Evolutionary conservation across 148 eudicot genomes (phyloP).

Genomic region (Persicaria tinctoria): DNA sequence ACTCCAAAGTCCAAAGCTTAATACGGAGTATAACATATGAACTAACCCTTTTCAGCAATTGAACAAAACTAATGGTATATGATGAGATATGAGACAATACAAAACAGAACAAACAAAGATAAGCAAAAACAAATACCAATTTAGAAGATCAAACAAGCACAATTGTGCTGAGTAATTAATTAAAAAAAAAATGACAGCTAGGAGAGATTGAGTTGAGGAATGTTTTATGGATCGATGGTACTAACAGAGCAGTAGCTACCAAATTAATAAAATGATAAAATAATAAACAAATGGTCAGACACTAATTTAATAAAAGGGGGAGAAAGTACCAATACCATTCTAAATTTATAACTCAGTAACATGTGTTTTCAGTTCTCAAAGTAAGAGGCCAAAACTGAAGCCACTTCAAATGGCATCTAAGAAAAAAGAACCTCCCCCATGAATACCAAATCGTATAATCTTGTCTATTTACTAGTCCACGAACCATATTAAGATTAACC

Average conservation of each 20-base stretch:
- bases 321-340: not conserved
- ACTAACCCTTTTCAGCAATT: not conserved
- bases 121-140: not conserved
- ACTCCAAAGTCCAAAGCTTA: not conserved
- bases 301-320: not conserved
- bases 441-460: not conserved
- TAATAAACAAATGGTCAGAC: not conserved
- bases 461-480: no score
- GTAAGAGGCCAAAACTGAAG: not conserved
- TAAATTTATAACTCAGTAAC: not conserved
- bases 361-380: slow-evolving; percentile 1
- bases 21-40: not conserved
- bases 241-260: not conserved
- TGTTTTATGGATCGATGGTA: not conserved
- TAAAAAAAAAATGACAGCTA: not conserved
- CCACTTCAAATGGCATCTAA: not conserved
- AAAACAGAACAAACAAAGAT: not conserved
- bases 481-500: no score
- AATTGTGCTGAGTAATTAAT: not conserved
- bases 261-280: not conserved
- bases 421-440: not conserved
- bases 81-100: not conserved
- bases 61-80: not conserved
- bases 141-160: not conserved
- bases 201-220: slow-evolving; percentile 2